phyloP scores from a whole-genome alignment of 2,329 filamentous ascomycete genomes.

The Pseudopyricularia cyperi region DNA sequence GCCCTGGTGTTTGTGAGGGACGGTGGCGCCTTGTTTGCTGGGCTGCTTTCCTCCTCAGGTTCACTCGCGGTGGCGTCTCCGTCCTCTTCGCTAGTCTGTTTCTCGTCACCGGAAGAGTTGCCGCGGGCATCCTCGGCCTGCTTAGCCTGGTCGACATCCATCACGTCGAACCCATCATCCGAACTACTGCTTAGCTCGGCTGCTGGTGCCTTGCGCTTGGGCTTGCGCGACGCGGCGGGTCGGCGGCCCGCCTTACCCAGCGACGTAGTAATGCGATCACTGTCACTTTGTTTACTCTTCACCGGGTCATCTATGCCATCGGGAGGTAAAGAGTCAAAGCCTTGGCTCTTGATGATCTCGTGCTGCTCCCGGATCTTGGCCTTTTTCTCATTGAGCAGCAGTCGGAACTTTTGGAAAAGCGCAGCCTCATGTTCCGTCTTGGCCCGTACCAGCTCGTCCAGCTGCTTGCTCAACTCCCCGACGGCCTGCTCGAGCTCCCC shows the following conservation, averaged over 20 bases:
- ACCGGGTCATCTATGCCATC: neutral
- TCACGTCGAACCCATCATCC: slow-evolving; percentile 32
- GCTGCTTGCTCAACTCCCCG: slow-evolving; percentile 43
- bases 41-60: slow-evolving; percentile 19
- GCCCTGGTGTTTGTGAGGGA: neutral
- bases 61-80: slow-evolving; percentile 30
- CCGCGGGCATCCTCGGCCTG: slow-evolving; percentile 9
- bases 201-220: slow-evolving; percentile 35
- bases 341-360: slow-evolving; percentile 23
- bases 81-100: slow-evolving; percentile 24
- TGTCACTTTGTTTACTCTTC: neutral
- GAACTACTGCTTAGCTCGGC: slow-evolving; percentile 17
- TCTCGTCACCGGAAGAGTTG: slow-evolving; percentile 19
- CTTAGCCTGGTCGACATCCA: slow-evolving; percentile 30
- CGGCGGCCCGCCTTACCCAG: neutral
- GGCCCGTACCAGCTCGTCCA: slow-evolving; percentile 51
- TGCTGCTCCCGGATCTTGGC: slow-evolving; percentile 66
- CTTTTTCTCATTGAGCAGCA: slow-evolving; percentile 68
- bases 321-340: neutral
- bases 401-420: slow-evolving; percentile 55
- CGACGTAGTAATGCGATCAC: neutral
- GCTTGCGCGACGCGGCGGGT: neutral
- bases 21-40: neutral
- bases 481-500: slow-evolving; percentile 41
- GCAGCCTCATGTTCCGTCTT: slow-evolving; percentile 56